phyloP scores from a whole-genome alignment of 176 grass and related monocot species.

The Avena eriantha region DNA sequence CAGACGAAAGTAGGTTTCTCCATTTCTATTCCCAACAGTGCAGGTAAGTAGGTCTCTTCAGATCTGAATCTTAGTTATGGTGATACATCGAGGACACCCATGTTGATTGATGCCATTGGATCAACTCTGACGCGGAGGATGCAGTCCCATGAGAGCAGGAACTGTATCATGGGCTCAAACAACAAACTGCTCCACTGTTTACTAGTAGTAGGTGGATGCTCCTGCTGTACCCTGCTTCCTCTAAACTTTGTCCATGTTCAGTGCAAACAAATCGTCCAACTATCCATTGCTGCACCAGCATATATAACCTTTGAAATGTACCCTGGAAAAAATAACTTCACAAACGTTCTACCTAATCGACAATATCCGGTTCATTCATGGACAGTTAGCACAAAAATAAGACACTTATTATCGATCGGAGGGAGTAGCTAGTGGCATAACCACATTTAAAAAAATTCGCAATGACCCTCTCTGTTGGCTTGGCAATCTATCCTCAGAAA shows the following conservation, averaged over 20 bases:
- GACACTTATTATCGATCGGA: too few relatives aligned
- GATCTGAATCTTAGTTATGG: not conserved
- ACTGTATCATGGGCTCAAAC: not conserved
- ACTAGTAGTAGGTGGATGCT: not conserved
- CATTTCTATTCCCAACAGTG: too few relatives aligned
- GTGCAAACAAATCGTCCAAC: not conserved
- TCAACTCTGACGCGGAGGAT: not conserved
- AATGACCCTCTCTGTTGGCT: not conserved
- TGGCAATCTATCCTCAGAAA: not conserved
- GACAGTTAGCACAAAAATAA: not conserved
- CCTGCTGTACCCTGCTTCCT: not conserved
- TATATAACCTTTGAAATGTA: not conserved
- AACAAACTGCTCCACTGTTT: not conserved
- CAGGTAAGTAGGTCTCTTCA: not conserved
- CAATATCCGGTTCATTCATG: not conserved
- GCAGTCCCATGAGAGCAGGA: not conserved
- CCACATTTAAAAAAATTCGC: not conserved
- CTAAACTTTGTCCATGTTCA: not conserved
- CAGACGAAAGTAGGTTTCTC: not conserved
- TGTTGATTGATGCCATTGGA: not conserved
- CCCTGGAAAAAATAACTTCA: not conserved
- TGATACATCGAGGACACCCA: not conserved
- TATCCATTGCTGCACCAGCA: not conserved
- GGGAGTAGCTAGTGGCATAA: not conserved
- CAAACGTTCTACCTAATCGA: not conserved